Evolutionary conservation across 805 yeast species (phyloP).

Genomic region (Metschnikowia cerradonensis): DNA sequence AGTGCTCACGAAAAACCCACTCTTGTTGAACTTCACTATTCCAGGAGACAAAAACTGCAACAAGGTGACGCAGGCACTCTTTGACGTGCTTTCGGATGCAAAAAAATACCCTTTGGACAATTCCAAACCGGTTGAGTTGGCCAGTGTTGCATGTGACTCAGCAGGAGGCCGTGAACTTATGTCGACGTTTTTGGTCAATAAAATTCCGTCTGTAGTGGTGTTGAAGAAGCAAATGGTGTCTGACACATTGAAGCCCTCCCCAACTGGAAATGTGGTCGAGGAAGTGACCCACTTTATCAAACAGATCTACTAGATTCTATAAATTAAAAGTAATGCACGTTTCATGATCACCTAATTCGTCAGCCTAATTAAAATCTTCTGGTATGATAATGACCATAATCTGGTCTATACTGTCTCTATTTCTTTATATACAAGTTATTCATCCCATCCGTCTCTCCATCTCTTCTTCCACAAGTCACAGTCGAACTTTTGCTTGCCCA

Average conservation of each 20-base stretch:
- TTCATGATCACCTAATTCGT: too few species aligned
- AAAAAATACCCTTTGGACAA: conserved; percentile 26
- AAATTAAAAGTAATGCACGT: not conserved
- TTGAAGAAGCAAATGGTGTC: conserved; percentile 60
- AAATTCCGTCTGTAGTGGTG: conserved; percentile 65
- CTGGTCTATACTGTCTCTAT: not conserved
- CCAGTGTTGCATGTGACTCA: conserved; percentile 68
- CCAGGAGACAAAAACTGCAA: conserved; percentile 62
- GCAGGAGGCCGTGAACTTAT: conserved; percentile 57
- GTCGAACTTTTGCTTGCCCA: conserved; percentile 83
- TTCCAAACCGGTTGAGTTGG: conserved; percentile 51
- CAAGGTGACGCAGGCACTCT: conserved; percentile 58
- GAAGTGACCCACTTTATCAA: conserved; percentile 32
- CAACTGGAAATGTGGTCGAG: conserved; percentile 22
- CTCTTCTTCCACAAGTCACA: conserved; percentile 88
- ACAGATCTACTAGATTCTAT: conserved; percentile 15
- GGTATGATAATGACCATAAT: not conserved
- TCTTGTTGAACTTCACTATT: conserved; percentile 67
- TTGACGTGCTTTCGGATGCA: conserved; percentile 28
- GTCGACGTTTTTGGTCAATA: conserved; percentile 50
- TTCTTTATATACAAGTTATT: conserved; percentile 13
- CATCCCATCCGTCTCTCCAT: conserved; percentile 95
- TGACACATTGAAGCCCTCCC: conserved; percentile 25
- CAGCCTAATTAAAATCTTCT: too few species aligned
- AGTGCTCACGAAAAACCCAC: conserved; percentile 52